Base-by-base conservation (phyloP, 1,284 basidiomycete genomes). In the Ustilago trichophora region DNA sequence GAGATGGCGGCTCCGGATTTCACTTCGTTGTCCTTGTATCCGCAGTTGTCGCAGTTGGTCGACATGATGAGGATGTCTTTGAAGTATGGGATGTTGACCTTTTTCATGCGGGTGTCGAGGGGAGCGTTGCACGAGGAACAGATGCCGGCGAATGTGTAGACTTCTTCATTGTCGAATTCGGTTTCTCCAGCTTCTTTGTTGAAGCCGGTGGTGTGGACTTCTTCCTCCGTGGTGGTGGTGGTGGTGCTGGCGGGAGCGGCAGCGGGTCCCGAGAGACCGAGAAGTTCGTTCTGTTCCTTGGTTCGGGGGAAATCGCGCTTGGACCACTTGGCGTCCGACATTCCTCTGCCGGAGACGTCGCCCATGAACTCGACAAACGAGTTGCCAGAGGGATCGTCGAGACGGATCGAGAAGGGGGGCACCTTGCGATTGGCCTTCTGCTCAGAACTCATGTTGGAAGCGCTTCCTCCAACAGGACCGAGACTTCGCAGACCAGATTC, bases 51-150 rank as follows among this genome's bases (percentile, higher is more conserved):
- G 82, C 96, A 98, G 80, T 97, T 96, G 22, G 94, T 95, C 22
- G 94, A 96, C 95, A 98, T 98, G 83, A 99, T 94, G 65, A 98
- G 85, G 59, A 95, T 90, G 78, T 99, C 93, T 91, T 98, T 92
- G 86, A 99, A 98, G 83, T 99, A 95, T 0, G 96, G 96, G 71
- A 99, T 98, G 76, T 89, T 89, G 75, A 98, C 90, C 79, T 91
- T 92, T 86, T 98, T 95, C 92, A 98, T 97, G 72, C 89, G 84
- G 0, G 95, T 98, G 78, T 92, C 87, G 19, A 93, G 85, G 7
- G 87, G 85, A 62, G 90, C 89, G 3, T 90, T 89, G 82, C 96
- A 99, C 65, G 90, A 91, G 9, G 91, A 91, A 82, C 96, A 98
- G 3, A 87, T 85, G 0, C 92, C 91, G 1, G 89, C 90, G 85